These are phyloP conservation scores for Pythium oligandrum DNA, from an alignment of 352 stramenopile genomes.

Conservation along the genomic window DNA sequence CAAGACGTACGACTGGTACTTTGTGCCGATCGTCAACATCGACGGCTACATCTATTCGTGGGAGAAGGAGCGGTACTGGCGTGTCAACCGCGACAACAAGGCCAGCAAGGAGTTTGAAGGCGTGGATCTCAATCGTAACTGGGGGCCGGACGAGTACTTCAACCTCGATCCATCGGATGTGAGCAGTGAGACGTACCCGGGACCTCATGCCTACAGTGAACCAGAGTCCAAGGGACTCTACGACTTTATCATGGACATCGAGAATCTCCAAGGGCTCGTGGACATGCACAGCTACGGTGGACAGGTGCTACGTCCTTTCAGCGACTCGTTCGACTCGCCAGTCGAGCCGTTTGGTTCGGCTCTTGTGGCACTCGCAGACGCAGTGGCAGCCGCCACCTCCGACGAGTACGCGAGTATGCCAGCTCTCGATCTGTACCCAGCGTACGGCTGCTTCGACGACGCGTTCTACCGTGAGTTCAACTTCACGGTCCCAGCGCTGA, in stretches of 20 bases:
- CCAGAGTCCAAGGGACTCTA: slow-evolving; percentile 40
- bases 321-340: slow-evolving; percentile 27
- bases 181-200: slow-evolving; percentile 53
- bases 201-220: slow-evolving; percentile 52
- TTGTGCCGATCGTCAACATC: slow-evolving; percentile 75
- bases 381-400: slow-evolving; percentile 44
- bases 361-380: slow-evolving; percentile 39
- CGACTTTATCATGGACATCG: slow-evolving; percentile 45
- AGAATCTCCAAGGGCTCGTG: slow-evolving; percentile 40
- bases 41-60: slow-evolving; percentile 78
- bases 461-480: slow-evolving; percentile 53
- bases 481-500: slow-evolving; percentile 56
- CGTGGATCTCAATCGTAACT: slow-evolving; percentile 79
- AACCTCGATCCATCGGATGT: slow-evolving; percentile 34
- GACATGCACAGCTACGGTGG: slow-evolving; percentile 64
- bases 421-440: slow-evolving; percentile 56
- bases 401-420: slow-evolving; percentile 25
- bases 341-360: slow-evolving; percentile 47
- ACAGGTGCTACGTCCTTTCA: slow-evolving; percentile 64
- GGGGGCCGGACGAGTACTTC: slow-evolving; percentile 52
- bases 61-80: slow-evolving; percentile 58
- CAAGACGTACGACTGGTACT: slow-evolving; percentile 66
- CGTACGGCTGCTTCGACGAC: slow-evolving; percentile 71
- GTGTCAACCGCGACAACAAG: slow-evolving; percentile 36
- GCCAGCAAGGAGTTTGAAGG: slow-evolving; percentile 31